Evolutionary conservation across 129 eudicot genomes (phyloP), one percentile per base, ranked within the genome.

Genomic region (Rutidosis leptorrhynchoides): DNA sequence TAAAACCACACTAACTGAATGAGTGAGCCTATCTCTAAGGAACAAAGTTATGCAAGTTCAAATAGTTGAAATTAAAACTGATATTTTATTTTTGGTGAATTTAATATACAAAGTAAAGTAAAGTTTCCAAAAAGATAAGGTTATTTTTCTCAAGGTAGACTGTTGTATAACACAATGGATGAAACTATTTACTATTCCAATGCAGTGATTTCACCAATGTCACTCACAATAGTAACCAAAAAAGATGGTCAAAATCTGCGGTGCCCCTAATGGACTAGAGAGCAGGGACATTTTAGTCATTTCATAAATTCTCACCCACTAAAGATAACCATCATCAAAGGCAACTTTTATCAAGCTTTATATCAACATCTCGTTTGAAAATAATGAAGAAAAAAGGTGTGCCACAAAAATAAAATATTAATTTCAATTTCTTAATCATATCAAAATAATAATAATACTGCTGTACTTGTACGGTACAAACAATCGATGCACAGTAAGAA

Each of bases 271-370:
- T 72, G 67, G 67, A 57, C 82, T 64, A 61, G 61, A 63, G 12
- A 43, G 78, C 70, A 61, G 64, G 83, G 84, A 42, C 67, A 69
- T 7, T 73, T 32, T 72, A 19, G 85, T 75, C 82, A 76, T 71
- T 69, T 43, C 70, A 53, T 1, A 23, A 64, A 74, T 26, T 15
- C 1, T 9, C 65, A 8, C 61, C 66, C 71, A 55, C 63, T 67
- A 68, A 68, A 60, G 56, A 58, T 67, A 12, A 74, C 24, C 65
- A 62, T 74, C 79, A 73, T 23, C 72, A 78, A 77, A 74, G 78
- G 54, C 62, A 20, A 74, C 83, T 67, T 82, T 70, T 24, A 52
- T 46, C 60, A 7, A 74, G 65, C 72, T 74, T 74, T 65, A 57
- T 74, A 30, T 57, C 74, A 60, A 75, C 64, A 74, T 75, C 55